Conservation (phyloP, 164 flowering plant genomes). For the Amborella trichopoda region DNA sequence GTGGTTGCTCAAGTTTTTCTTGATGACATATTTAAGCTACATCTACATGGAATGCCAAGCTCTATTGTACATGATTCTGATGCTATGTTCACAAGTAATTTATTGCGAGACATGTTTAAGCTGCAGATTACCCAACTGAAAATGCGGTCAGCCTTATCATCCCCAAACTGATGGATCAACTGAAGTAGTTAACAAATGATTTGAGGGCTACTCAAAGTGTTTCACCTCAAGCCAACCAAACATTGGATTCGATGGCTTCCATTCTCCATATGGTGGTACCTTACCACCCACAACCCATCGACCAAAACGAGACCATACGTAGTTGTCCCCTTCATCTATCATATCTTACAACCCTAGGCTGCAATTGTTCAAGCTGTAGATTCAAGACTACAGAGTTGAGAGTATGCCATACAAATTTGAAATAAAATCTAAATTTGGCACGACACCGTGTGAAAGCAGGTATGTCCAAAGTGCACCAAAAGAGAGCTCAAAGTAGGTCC, state of each 20-base stretch:
- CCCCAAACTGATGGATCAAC: background rate
- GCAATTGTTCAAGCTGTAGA: background rate
- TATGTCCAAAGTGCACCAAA: background rate
- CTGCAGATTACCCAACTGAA: background rate
- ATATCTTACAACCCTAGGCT: background rate
- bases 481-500: background rate
- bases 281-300: background rate
- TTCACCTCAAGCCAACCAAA: background rate
- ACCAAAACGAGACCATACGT: background rate
- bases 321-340: background rate
- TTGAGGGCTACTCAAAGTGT: background rate
- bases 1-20: background rate
- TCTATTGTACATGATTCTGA: background rate
- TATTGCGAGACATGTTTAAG: background rate
- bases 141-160: background rate
- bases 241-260: background rate
- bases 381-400: background rate
- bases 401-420: background rate
- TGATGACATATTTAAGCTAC: background rate
- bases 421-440: background rate
- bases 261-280: background rate
- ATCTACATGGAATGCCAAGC: background rate
- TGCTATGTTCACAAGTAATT: background rate
- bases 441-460: slow-evolving; percentile 2
- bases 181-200: background rate